A percentile compares a stretch with the other conserved stretches of the same genome.
These are phyloP conservation scores for Populus alba DNA, from an alignment of 345 rosid genomes.

Conservation along the genomic window DNA sequence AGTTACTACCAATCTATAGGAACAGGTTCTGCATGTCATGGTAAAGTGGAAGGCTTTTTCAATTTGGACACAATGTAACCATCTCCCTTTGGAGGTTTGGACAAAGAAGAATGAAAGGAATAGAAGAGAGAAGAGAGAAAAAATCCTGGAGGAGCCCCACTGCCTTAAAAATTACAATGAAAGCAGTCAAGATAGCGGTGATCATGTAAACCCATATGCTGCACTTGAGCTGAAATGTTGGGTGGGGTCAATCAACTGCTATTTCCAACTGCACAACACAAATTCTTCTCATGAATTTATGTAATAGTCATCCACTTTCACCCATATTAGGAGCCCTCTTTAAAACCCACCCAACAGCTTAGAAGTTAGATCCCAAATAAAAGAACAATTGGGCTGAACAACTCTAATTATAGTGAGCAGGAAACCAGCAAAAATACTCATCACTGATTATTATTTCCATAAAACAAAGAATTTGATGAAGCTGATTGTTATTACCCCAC, in stretches of 20 bases:
- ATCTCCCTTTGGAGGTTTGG: neutral
- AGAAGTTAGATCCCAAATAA: constrained; percentile 5
- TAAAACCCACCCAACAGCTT: constrained; percentile 1
- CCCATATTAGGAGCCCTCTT: constrained; percentile 3
- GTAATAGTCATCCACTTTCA: neutral
- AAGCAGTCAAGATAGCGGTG: neutral
- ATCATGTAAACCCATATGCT: neutral
- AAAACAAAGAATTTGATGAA: neutral
- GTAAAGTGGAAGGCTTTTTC: neutral
- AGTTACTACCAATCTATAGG: neutral
- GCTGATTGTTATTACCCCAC: neutral
- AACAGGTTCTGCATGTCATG: neutral
- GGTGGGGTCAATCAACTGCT: neutral
- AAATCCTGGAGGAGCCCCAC: neutral
- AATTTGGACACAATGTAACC: neutral
- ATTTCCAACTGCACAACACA: neutral
- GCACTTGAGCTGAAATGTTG: neutral
- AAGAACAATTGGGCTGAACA: neutral
- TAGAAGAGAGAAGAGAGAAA: neutral
- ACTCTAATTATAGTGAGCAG: constrained; percentile 6
- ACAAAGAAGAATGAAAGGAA: neutral
- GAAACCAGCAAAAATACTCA: neutral
- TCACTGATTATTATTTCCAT: neutral
- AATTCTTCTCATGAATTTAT: neutral
- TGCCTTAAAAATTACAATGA: neutral